Conservation (phyloP, 306 rosid genomes). For the Quercus ilex region DNA sequence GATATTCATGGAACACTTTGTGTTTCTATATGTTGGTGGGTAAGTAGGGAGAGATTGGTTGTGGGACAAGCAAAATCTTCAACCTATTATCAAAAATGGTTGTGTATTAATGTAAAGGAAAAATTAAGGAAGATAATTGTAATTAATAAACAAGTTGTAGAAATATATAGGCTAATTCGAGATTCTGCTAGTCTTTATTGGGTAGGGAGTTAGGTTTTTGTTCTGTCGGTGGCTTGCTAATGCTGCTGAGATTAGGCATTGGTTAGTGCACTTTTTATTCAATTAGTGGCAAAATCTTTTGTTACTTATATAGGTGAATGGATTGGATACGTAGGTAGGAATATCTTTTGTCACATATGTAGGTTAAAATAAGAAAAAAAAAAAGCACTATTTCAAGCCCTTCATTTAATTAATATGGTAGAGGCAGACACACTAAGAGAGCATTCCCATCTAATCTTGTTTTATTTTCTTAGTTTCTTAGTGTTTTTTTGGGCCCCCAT, state of each 20-base stretch:
- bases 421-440: too few species aligned
- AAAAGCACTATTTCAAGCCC: background rate
- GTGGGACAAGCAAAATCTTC: background rate
- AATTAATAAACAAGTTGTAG: background rate
- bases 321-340: background rate
- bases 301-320: background rate
- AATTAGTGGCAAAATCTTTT: background rate
- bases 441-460: background rate
- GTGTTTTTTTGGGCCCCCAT: too few species aligned
- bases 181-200: background rate
- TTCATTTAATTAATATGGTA: background rate
- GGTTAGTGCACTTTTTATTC: background rate
- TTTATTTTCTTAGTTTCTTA: background rate
- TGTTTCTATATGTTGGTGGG: too few species aligned
- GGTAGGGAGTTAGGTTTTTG: background rate
- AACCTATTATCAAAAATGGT: background rate
- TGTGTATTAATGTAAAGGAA: background rate
- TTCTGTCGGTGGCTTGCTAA: background rate
- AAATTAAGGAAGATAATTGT: background rate
- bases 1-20: too few species aligned
- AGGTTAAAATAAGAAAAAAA: background rate
- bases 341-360: background rate
- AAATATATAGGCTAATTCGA: background rate
- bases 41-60: too few species aligned
- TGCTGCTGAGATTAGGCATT: background rate